Conservation (phyloP, 257 asterid genomes). For the Haberlea rhodopensis region DNA sequence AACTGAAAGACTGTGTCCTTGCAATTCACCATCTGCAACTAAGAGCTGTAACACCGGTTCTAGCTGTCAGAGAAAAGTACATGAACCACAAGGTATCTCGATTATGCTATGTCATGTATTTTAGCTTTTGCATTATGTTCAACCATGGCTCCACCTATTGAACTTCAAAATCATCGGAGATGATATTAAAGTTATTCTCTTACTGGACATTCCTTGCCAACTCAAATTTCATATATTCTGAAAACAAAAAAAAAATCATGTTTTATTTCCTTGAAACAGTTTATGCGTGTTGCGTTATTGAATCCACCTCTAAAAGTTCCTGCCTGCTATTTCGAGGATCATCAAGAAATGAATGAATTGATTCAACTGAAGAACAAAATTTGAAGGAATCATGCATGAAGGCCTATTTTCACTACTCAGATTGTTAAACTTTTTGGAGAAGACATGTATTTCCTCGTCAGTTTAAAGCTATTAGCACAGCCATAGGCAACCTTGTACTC, state of each 20-base stretch:
- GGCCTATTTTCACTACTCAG: neutral
- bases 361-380: neutral
- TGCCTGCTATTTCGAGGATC: conserved; percentile 32
- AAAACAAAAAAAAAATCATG: too few species aligned
- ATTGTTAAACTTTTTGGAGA: neutral
- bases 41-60: conserved; percentile 31
- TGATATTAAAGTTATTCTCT: neutral
- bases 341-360: conserved; percentile 6
- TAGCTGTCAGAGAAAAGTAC: conserved; percentile 46
- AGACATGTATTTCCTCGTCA: neutral
- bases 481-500: neutral
- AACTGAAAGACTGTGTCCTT: conserved; percentile 62
- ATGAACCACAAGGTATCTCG: conserved; percentile 46
- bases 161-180: neutral
- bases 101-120: neutral
- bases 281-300: conserved; percentile 41
- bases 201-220: too few species aligned
- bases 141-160: neutral
- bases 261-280: conserved; percentile 41
- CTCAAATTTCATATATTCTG: neutral
- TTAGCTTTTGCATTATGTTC: neutral
- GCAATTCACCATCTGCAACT: conserved; percentile 43
- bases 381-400: neutral
- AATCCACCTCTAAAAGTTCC: conserved; percentile 37
- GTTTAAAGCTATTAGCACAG: neutral